Evolutionary conservation across 805 yeast species (phyloP), one percentile per base, ranked within the genome.

Genomic region (Saccharomycopsis fibuligera): DNA sequence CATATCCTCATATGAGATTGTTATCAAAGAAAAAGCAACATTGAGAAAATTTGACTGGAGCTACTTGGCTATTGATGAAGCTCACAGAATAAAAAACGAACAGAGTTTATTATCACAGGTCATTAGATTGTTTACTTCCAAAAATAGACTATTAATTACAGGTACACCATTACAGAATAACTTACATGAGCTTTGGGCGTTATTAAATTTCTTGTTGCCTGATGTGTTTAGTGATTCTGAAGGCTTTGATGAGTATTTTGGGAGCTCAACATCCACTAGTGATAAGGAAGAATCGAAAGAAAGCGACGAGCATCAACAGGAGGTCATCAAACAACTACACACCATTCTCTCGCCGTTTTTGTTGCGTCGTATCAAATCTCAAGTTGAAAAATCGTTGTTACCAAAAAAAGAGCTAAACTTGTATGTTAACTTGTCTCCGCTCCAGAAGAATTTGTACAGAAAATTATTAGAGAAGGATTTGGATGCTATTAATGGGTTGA

Each of bases 141-240:
- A 73, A 43, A 82, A 83, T 61, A 71, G 93, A 58, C 66, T 85
- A 51, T 68, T 85, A 49, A 83, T 85, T 47, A 85, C 93, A 0
- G 93, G 93, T 64, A 85, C 93, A 1, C 93, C 93, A 6, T 67
- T 85, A 51, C 93, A 85, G 62, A 85, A 85, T 59, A 85, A 85
- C 58, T 64, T 85, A 44, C 88, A 82, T 59, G 93, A 85, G 63
- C 67, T 85, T 50, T 85, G 93, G 93, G 91, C 93, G 0, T 67
- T 85, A 54, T 68, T 85, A 56, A 85, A 85, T 55, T 85, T 85
- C 62, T 70, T 85, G 33, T 66, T 85, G 36, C 95, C 95, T 2
- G 93, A 85, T 63, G 81, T 85, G 12, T 85, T 85, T 60, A 77
- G 85, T 0, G 86, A 83, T 59, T 72, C 83, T 14, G 84, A 75